Percentiles rank a stretch among this genome's conserved stretches.
phyloP scores from a whole-genome alignment of 305 asterid genomes.

The Fraxinus angustifolia region DNA sequence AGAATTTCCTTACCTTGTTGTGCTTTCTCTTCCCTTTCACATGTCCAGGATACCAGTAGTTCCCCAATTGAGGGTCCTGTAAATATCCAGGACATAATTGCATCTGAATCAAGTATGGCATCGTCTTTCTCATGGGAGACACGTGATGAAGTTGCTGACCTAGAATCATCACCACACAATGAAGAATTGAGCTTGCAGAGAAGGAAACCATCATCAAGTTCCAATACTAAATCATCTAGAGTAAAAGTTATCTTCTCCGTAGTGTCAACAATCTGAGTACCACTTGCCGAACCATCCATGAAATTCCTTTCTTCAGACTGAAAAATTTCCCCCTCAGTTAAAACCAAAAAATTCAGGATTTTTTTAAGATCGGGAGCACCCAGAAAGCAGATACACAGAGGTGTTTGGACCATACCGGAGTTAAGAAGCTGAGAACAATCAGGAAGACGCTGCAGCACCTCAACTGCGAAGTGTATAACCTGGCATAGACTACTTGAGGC shows the following conservation, averaged over 20 bases:
- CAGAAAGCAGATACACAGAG: conserved; percentile 75
- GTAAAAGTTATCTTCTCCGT: conserved; percentile 62
- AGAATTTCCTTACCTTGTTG: conserved; percentile 69
- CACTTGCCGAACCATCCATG: conserved; percentile 38
- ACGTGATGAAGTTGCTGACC: conserved; percentile 33
- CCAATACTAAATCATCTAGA: conserved; percentile 57
- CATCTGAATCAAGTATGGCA: conserved; percentile 59
- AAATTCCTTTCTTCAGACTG: conserved; percentile 52
- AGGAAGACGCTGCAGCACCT: conserved; percentile 65
- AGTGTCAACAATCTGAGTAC: conserved; percentile 38
- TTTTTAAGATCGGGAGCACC: conserved; percentile 68
- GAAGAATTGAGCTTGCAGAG: conserved; percentile 35
- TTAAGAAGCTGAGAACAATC: conserved; percentile 63
- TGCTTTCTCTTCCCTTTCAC: conserved; percentile 59
- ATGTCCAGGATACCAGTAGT: conserved; percentile 60
- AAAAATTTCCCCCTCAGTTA: conserved; percentile 52
- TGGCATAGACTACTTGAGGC: conserved; percentile 78
- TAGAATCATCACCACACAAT: conserved; percentile 19
- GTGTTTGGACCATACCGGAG: conserved; percentile 62
- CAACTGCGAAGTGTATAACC: conserved; percentile 76
- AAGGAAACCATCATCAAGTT: conserved; percentile 67
- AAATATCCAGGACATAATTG: conserved; percentile 84
- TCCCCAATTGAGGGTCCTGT: conserved; percentile 69
- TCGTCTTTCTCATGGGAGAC: conserved; percentile 36
- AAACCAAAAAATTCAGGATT: conserved; percentile 53